A percentile compares a stretch with the other conserved stretches of the same genome.
Evolutionary conservation across 768 basidiomycete species (phyloP).

Genomic region (Mycena metata): DNA sequence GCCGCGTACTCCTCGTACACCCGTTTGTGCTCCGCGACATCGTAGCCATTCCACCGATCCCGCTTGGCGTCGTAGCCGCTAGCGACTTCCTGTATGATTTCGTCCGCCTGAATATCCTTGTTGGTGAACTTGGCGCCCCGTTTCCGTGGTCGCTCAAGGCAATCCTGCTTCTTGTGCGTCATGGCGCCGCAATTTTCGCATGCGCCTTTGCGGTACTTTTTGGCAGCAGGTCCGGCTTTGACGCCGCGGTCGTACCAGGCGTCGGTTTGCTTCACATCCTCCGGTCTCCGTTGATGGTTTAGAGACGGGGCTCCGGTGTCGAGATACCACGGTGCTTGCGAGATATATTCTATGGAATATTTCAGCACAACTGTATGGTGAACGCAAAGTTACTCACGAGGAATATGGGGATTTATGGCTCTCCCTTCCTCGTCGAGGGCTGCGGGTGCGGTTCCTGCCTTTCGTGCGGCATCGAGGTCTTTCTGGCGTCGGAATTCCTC

Average conservation of each 20-base stretch:
- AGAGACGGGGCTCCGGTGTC: slow-evolving; percentile 95
- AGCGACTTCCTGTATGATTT: slow-evolving; percentile 85
- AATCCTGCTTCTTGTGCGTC: slow-evolving; percentile 92
- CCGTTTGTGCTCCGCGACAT: slow-evolving; percentile 85
- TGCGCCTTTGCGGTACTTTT: slow-evolving; percentile 97
- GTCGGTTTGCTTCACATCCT: slow-evolving; percentile 80
- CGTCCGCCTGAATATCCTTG: slow-evolving; percentile 92
- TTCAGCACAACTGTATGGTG: slow-evolving; percentile 21
- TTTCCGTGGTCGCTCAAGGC: slow-evolving; percentile 95
- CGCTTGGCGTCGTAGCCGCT: slow-evolving; percentile 93
- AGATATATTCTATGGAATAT: slow-evolving; percentile 85
- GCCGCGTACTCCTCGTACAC: slow-evolving; percentile 97
- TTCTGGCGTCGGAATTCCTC: slow-evolving; percentile 97
- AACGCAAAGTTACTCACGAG: slow-evolving; percentile 68
- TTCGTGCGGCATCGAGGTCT: slow-evolving; percentile 97
- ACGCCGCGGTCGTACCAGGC: slow-evolving; percentile 93
- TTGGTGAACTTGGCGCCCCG: slow-evolving; percentile 95
- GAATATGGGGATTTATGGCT: slow-evolving; percentile 99
- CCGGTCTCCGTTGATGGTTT: slow-evolving; percentile 91
- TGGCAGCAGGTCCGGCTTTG: slow-evolving; percentile 90
- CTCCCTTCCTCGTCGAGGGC: slow-evolving; percentile 95
- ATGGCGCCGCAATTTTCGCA: slow-evolving; percentile 99
- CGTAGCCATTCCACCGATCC: slow-evolving; percentile 99
- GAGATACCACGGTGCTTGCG: slow-evolving; percentile 98
- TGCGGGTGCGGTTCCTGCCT: slow-evolving; percentile 97